Conservation (phyloP, 2,329 filamentous ascomycete species). For the Alternaria ethzedia region DNA sequence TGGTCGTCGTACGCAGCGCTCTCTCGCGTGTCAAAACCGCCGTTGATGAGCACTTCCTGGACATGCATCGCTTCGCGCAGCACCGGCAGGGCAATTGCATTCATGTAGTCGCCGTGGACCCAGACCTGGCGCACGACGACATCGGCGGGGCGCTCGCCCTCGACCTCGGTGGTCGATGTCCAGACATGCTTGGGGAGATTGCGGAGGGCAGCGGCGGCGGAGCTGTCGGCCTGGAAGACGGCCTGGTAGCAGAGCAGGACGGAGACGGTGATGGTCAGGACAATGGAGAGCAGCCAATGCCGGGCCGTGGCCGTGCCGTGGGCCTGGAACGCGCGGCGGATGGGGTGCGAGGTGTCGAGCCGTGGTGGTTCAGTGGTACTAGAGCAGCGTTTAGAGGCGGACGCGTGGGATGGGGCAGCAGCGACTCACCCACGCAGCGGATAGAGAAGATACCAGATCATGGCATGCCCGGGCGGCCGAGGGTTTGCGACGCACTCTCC, state of each 20-base stretch:
- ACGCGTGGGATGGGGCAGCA: not conserved
- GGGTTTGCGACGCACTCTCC: constrained; percentile 35
- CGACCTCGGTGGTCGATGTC: constrained; percentile 73
- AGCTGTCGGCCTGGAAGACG: constrained; percentile 75
- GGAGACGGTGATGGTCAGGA: constrained; percentile 75
- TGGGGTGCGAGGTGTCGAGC: constrained; percentile 68
- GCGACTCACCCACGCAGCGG: constrained; percentile 73
- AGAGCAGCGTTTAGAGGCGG: constrained; percentile 22
- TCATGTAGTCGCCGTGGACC: constrained; percentile 83
- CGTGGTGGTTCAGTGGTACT: constrained; percentile 78
- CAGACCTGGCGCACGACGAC: constrained; percentile 84
- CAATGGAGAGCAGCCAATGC: constrained; percentile 75
- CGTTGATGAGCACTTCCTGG: constrained; percentile 71
- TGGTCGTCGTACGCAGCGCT: not conserved
- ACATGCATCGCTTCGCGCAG: constrained; percentile 71
- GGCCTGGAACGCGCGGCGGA: constrained; percentile 69
- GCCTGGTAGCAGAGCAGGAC: constrained; percentile 76
- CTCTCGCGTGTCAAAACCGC: constrained; percentile 29
- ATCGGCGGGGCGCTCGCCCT: constrained; percentile 62
- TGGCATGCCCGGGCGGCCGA: constrained; percentile 42
- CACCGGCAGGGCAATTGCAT: constrained; percentile 70
- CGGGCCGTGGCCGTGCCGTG: constrained; percentile 74
- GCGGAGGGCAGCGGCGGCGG: constrained; percentile 72
- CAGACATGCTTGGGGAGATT: constrained; percentile 80
- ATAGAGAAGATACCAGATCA: constrained; percentile 82